Percentiles rank a stretch among this genome's conserved stretches.
Evolutionary conservation across 441 rosid genomes (phyloP).

Genomic region (Hura crepitans): DNA sequence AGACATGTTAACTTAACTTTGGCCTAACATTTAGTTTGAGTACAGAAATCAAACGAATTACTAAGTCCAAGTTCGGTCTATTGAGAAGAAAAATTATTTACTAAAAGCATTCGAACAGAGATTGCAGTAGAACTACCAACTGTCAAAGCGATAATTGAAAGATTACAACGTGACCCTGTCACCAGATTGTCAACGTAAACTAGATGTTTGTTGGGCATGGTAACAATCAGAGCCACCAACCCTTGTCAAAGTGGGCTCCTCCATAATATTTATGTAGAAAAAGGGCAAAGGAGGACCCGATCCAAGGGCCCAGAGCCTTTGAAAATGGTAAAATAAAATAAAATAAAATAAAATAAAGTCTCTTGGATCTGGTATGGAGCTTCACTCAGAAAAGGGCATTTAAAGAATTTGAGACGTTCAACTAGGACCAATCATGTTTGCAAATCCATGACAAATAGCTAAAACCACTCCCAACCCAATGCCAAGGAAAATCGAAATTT

Average conservation of each 20-base stretch:
- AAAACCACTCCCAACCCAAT: not conserved
- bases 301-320: too few relatives aligned
- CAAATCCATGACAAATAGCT: not conserved
- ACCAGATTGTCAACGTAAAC: conserved; percentile 18
- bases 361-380: too few relatives aligned
- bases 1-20: too few relatives aligned
- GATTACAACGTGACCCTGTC: conserved; percentile 26
- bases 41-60: too few relatives aligned
- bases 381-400: conserved; percentile 9
- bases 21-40: too few relatives aligned
- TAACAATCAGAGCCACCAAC: conserved; percentile 14
- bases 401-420: not conserved
- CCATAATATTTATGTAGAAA: conserved; percentile 1
- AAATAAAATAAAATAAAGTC: too few relatives aligned
- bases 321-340: too few relatives aligned
- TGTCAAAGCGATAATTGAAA: conserved; percentile 7
- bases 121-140: not conserved
- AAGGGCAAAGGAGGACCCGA: too few relatives aligned
- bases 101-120: too few relatives aligned
- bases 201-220: conserved; percentile 23
- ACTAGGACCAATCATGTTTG: conserved; percentile 23
- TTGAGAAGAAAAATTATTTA: too few relatives aligned
- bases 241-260: conserved; percentile 18
- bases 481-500: not conserved
- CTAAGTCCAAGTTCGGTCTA: too few relatives aligned